Conservation (phyloP, 495 filamentous ascomycete species). For the Hypomontagnella monticulosa region DNA sequence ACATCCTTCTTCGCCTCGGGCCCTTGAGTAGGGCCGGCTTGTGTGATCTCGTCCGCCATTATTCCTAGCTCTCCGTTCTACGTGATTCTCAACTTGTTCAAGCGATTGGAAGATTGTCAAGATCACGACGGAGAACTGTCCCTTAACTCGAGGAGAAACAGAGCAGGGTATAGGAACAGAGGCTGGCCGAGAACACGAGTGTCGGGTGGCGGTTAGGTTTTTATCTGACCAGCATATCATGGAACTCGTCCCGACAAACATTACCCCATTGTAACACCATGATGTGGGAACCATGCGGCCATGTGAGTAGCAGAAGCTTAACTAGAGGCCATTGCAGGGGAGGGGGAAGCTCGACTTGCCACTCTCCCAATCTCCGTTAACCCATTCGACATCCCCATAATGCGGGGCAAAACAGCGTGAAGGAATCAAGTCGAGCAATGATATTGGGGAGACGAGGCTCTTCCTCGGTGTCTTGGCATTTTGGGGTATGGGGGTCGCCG, state of each 20-base stretch:
- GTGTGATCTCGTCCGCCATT: conserved; percentile 38
- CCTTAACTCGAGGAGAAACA: not conserved
- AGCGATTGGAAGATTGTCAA: not conserved
- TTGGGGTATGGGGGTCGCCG: conserved; percentile 29
- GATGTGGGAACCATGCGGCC: conserved; percentile 1
- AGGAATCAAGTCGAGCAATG: conserved; percentile 9
- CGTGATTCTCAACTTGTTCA: not conserved
- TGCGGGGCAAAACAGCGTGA: conserved; percentile 24
- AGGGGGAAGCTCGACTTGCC: conserved; percentile 13
- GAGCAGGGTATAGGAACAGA: not conserved
- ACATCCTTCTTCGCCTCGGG: conserved; percentile 19
- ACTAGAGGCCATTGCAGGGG: conserved; percentile 23
- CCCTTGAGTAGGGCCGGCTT: conserved; percentile 11
- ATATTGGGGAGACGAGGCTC: conserved; percentile 37
- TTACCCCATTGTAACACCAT: conserved; percentile 10
- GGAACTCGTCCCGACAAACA: conserved; percentile 1
- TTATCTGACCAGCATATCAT: conserved; percentile 30
- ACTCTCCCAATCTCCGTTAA: conserved; percentile 32
- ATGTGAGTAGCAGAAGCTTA: conserved; percentile 38
- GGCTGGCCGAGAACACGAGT: not conserved
- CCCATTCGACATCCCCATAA: conserved; percentile 24
- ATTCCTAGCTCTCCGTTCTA: not conserved
- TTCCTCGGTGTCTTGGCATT: conserved; percentile 42
- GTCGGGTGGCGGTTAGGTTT: conserved; percentile 20
- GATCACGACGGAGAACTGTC: not conserved